These are phyloP conservation scores for Trypanosoma avium DNA, from an alignment of 208 protist genomes.

Conservation along the genomic window DNA sequence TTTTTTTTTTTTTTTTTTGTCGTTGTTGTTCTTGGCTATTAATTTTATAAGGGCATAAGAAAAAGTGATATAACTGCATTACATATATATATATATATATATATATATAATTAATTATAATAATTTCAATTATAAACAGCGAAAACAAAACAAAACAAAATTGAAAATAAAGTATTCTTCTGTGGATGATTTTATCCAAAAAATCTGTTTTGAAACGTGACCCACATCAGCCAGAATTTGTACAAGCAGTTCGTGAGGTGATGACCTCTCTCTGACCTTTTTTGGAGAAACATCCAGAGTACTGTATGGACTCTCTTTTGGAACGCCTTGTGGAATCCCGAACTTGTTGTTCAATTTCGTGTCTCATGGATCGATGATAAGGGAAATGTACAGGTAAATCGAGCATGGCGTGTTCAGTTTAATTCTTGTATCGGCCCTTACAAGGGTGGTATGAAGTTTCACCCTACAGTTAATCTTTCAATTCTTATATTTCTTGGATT, in stretches of 20 bases:
- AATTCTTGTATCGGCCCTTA: constrained; percentile 93
- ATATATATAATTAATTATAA: no score
- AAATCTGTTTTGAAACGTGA: constrained; percentile 55
- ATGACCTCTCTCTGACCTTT: constrained; percentile 82
- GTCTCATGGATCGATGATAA: constrained; percentile 93
- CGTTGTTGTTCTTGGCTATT: no score
- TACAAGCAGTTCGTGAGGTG: constrained; percentile 89
- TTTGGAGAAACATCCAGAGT: constrained; percentile 81
- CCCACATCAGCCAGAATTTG: constrained; percentile 86
- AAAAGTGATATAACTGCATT: no score
- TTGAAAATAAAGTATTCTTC: constrained; percentile 36
- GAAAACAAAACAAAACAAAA: no score
- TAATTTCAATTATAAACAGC: no score
- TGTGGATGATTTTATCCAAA: constrained; percentile 58
- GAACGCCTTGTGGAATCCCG: constrained; percentile 90
- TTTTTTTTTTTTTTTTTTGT: no score
- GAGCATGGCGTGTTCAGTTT: constrained; percentile 93
- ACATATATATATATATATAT: no score
- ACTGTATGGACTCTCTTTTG: constrained; percentile 58
- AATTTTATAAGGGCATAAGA: no score
- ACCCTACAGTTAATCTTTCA: constrained; percentile 85
- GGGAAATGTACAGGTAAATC: constrained; percentile 84
- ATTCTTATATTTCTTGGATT: constrained; percentile 96
- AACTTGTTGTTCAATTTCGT: constrained; percentile 88
- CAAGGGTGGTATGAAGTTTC: constrained; percentile 92